Percentiles rank a stretch among this genome's conserved stretches.
Evolutionary conservation across 2,329 filamentous ascomycete species (phyloP).

Genomic region (Clonostachys chloroleuca): DNA sequence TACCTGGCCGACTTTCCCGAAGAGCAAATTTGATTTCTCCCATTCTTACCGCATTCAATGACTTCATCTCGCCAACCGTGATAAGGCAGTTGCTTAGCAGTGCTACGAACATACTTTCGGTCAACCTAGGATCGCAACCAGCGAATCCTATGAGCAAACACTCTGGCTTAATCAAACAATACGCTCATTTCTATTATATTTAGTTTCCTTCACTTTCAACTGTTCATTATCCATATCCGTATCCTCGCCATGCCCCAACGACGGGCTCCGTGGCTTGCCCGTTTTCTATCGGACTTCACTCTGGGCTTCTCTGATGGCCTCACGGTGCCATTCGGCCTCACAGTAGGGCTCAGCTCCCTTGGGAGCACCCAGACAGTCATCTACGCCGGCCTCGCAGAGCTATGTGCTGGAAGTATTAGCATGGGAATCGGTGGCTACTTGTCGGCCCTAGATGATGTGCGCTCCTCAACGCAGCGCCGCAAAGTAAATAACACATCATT

Average conservation of each 20-base stretch:
- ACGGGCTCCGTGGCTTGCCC: constrained; percentile 10
- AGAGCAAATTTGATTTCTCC: no score
- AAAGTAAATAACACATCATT: not conserved
- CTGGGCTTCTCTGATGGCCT: constrained; percentile 71
- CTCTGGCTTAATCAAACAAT: no score
- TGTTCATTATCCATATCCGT: no score
- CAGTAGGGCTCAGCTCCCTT: constrained; percentile 61
- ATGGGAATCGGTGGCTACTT: constrained; percentile 72
- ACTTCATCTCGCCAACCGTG: no score
- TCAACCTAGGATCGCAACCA: no score
- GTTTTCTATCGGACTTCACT: constrained; percentile 60
- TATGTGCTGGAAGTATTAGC: constrained; percentile 67
- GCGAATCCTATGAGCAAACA: no score
- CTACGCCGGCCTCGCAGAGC: constrained; percentile 64
- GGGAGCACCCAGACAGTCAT: constrained; percentile 60
- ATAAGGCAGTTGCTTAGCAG: no score
- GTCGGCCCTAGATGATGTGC: constrained; percentile 40
- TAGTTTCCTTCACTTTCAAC: no score
- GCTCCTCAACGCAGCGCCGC: not conserved
- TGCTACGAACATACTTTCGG: no score
- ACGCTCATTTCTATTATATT: no score
- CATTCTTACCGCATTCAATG: no score
- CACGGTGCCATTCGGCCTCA: constrained; percentile 71
- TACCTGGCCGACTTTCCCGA: no score
- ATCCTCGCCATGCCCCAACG: not conserved